Evolutionary conservation across 2,329 filamentous ascomycete species (phyloP).

Genomic region (Ophiostoma quercus): DNA sequence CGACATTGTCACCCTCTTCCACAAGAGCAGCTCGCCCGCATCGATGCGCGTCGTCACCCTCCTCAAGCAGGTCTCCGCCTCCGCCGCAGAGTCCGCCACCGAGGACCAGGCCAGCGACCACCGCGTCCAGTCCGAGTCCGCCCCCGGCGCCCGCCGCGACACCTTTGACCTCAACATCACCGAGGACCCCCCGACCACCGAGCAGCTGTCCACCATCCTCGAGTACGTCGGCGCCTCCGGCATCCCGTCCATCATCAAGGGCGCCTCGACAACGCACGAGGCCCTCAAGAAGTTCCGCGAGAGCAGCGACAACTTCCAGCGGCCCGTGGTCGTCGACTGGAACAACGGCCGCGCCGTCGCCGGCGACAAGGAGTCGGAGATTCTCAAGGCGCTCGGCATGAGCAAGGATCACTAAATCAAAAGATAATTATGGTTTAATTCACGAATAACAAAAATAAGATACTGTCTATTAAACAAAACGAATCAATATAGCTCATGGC

Average conservation of each 20-base stretch:
- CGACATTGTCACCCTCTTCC: conserved; percentile 94
- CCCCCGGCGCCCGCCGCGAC: conserved; percentile 39
- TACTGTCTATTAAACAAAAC: not conserved
- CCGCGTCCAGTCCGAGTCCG: conserved; percentile 51
- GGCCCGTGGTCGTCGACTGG: conserved; percentile 89
- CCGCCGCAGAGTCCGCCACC: conserved; percentile 61
- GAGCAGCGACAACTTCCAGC: conserved; percentile 61
- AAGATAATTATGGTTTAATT: too few species aligned
- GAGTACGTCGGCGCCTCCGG: conserved; percentile 55
- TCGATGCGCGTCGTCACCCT: conserved; percentile 69
- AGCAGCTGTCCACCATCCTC: conserved; percentile 37
- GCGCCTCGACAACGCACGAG: conserved; percentile 68
- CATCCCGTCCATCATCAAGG: conserved; percentile 60
- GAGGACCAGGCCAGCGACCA: conserved; percentile 42
- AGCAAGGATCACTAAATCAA: conserved; percentile 9
- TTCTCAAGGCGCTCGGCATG: conserved; percentile 67
- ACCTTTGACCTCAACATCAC: conserved; percentile 70
- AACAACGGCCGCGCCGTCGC: conserved; percentile 76
- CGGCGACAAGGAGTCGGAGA: conserved; percentile 81
- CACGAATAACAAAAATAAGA: not conserved
- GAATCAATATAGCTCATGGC: not conserved
- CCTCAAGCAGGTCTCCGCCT: conserved; percentile 73
- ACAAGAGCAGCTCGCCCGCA: conserved; percentile 68
- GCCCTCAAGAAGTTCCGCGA: conserved; percentile 74
- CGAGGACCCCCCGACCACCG: conserved; percentile 55